phyloP scores from a whole-genome alignment of 495 filamentous ascomycete species.

The Xylaria acuta region DNA sequence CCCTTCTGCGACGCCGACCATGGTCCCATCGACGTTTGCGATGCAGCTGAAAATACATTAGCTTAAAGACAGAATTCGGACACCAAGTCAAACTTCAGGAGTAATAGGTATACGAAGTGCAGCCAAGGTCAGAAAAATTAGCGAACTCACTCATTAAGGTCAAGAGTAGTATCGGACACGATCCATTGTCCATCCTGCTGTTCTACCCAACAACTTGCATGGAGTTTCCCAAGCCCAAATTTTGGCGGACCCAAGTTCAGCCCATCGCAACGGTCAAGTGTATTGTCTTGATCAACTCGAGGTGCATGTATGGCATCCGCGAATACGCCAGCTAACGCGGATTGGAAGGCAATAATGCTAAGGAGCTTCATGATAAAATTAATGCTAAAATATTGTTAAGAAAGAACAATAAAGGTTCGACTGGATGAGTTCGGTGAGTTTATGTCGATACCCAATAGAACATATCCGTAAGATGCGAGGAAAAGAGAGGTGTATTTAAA shows the following conservation, averaged over 20 bases:
- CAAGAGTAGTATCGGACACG: neutral
- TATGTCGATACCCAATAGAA: no score
- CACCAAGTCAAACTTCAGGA: neutral
- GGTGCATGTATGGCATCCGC: neutral
- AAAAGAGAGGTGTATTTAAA: neutral
- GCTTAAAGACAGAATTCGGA: neutral
- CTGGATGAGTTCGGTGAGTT: neutral
- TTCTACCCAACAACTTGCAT: neutral
- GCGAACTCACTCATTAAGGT: neutral
- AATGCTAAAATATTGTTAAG: neutral
- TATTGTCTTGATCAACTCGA: neutral
- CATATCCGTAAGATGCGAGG: neutral
- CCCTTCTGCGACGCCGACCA: neutral
- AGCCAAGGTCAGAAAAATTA: neutral
- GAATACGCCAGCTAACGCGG: neutral
- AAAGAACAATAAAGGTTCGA: neutral
- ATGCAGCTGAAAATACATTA: neutral
- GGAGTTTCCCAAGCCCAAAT: neutral
- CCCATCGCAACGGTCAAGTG: neutral
- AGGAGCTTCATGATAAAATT: neutral
- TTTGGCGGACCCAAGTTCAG: neutral
- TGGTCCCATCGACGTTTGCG: neutral
- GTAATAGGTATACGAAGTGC: neutral
- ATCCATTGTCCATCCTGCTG: neutral
- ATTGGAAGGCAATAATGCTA: neutral